These are phyloP conservation scores for Corchorus olitorius DNA, from an alignment of 345 rosid species.

Conservation along the genomic window DNA sequence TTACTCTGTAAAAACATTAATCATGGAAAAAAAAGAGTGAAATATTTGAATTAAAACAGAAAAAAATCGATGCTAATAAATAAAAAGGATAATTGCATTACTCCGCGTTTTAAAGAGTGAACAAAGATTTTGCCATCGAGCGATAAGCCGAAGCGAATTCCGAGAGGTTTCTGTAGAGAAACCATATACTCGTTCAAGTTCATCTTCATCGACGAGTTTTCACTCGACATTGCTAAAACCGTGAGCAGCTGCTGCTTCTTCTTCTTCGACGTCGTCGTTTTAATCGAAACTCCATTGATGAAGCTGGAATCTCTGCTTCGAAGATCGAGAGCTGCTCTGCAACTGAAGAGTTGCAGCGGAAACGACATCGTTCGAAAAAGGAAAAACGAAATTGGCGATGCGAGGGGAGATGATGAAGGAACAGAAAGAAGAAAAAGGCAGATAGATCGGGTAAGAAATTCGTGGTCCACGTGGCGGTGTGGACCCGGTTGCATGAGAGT, in stretches of 20 bases:
- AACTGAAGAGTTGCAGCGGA: constrained; percentile 42
- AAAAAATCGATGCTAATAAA: not conserved
- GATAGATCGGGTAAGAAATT: constrained; percentile 32
- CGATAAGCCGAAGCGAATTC: constrained; percentile 78
- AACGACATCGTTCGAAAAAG: constrained; percentile 23
- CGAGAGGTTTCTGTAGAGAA: constrained; percentile 80
- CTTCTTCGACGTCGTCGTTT: constrained; percentile 9
- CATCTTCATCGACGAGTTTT: constrained; percentile 49
- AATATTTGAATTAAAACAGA: not conserved
- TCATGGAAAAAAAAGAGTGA: not conserved
- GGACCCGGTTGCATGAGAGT: constrained; percentile 13
- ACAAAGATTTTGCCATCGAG: constrained; percentile 76
- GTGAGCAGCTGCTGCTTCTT: constrained; percentile 20
- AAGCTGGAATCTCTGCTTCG: constrained; percentile 32
- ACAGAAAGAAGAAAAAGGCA: not conserved
- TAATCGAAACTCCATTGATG: constrained; percentile 23
- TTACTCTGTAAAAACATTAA: constrained; percentile 51
- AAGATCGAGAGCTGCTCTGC: constrained; percentile 45
- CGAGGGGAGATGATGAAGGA: constrained; percentile 16
- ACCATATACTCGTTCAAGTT: constrained; percentile 96
- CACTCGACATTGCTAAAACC: constrained; percentile 50
- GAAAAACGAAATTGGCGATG: not conserved
- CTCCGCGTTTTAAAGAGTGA: constrained; percentile 83
- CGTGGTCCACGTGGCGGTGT: constrained; percentile 35
- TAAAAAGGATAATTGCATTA: constrained; percentile 24